phyloP scores from a whole-genome alignment of 2,329 filamentous ascomycete genomes.

The Ilyonectria destructans region DNA sequence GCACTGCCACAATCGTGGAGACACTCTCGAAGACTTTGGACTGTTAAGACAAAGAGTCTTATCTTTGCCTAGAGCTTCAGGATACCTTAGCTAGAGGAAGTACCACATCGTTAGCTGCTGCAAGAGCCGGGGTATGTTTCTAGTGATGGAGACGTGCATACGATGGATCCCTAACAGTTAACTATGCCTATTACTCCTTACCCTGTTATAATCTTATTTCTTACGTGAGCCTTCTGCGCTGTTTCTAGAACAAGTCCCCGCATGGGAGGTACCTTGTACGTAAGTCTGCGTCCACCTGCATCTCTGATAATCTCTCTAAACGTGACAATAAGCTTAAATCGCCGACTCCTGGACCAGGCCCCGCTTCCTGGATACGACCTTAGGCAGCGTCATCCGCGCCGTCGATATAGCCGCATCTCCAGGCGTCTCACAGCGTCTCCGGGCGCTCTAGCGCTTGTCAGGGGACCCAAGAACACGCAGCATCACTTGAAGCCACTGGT shows the following conservation, averaged over 20 bases:
- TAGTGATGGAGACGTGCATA: background rate
- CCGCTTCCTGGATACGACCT: slow-evolving; percentile 32
- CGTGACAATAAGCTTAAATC: slow-evolving; percentile 50
- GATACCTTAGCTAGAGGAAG: slow-evolving; percentile 43
- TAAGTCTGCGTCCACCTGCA: slow-evolving; percentile 41
- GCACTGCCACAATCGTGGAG: slow-evolving; percentile 46
- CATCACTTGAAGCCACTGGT: slow-evolving; percentile 6
- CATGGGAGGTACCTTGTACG: slow-evolving; percentile 46
- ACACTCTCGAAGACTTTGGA: slow-evolving; percentile 22
- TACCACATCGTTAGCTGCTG: slow-evolving; percentile 38
- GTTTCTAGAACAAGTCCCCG: slow-evolving; percentile 44
- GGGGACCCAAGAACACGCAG: background rate
- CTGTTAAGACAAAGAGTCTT: slow-evolving; percentile 43
- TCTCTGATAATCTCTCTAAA: slow-evolving; percentile 33
- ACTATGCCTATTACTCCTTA: background rate
- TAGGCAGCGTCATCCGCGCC: slow-evolving; percentile 32
- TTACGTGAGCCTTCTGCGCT: slow-evolving; percentile 37
- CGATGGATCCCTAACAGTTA: slow-evolving; percentile 17
- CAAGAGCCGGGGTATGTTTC: slow-evolving; percentile 26
- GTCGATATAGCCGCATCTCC: slow-evolving; percentile 30
- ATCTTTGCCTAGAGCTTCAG: slow-evolving; percentile 37
- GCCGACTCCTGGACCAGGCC: slow-evolving; percentile 39
- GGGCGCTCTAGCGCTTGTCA: slow-evolving; percentile 14
- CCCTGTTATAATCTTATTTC: slow-evolving; percentile 24
- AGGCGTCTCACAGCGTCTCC: slow-evolving; percentile 21